Conservation (phyloP, 768 basidiomycete species). For the Pleurotus ostreatus region DNA sequence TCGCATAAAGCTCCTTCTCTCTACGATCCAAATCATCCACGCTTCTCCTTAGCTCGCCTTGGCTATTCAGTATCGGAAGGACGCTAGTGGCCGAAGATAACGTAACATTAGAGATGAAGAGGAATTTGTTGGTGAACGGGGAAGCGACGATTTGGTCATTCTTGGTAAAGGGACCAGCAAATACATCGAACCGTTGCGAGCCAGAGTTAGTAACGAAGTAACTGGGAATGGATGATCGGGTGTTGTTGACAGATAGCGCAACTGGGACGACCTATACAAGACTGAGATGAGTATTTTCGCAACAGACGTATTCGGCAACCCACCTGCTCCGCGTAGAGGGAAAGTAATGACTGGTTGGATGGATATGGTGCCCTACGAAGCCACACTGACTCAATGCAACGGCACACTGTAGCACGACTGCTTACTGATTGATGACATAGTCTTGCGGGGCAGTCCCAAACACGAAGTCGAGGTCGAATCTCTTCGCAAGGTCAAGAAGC, state of each 20-base stretch:
- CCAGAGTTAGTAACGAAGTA: slow-evolving; percentile 66
- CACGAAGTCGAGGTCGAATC: slow-evolving; percentile 56
- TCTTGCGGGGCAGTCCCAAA: slow-evolving; percentile 78
- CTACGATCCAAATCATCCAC: slow-evolving; percentile 27
- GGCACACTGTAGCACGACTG: neutral
- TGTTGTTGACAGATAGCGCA: slow-evolving; percentile 59
- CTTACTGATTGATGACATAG: slow-evolving; percentile 62
- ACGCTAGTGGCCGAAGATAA: slow-evolving; percentile 48
- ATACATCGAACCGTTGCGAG: slow-evolving; percentile 63
- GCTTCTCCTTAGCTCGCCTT: slow-evolving; percentile 32
- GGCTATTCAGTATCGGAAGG: slow-evolving; percentile 47
- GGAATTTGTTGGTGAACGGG: slow-evolving; percentile 64
- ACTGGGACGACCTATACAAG: slow-evolving; percentile 44
- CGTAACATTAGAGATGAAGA: slow-evolving; percentile 55
- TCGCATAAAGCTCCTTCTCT: slow-evolving; percentile 37
- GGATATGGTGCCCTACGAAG: slow-evolving; percentile 53
- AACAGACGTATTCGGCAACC: slow-evolving; percentile 11
- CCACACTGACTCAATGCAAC: neutral
- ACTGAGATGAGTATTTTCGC: slow-evolving; percentile 2
- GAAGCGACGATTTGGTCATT: slow-evolving; percentile 78
- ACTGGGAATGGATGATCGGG: slow-evolving; percentile 53
- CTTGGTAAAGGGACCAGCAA: slow-evolving; percentile 67
- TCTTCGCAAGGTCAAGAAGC: slow-evolving; percentile 45
- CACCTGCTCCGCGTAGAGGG: slow-evolving; percentile 50
- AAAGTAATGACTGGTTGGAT: slow-evolving; percentile 55